Evolutionary conservation across 306 rosid genomes (phyloP).

Genomic region (Canavalia gladiata): DNA sequence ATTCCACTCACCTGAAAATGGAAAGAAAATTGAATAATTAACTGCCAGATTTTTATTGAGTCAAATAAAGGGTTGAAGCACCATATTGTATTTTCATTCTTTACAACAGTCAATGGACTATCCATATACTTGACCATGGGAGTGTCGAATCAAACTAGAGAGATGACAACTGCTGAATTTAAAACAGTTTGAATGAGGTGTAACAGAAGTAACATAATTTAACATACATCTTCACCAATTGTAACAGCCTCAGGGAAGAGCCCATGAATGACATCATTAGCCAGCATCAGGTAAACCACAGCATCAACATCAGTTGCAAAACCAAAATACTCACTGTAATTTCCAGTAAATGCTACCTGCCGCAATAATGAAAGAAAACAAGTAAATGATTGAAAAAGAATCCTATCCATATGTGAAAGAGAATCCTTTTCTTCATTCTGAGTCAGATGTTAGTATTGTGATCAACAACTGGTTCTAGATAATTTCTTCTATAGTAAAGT

Average conservation of each 20-base stretch:
- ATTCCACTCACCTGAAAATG: constrained; percentile 95
- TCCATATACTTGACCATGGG: constrained; percentile 34
- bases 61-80: constrained; percentile 30
- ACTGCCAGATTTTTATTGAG: constrained; percentile 30
- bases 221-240: constrained; percentile 96
- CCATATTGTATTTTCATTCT: constrained; percentile 18
- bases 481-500: constrained; percentile 17
- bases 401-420: constrained; percentile 15
- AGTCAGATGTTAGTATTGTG: constrained; percentile 22
- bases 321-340: constrained; percentile 92
- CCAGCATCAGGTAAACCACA: constrained; percentile 93
- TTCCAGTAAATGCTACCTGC: constrained; percentile 92
- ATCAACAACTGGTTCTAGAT: constrained; percentile 1
- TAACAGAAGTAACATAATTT: constrained; percentile 29
- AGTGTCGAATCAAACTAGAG: constrained; percentile 27
- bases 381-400: constrained; percentile 23
- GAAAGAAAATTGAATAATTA: constrained; percentile 35
- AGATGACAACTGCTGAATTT: constrained; percentile 25
- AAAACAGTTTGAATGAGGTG: constrained; percentile 31
- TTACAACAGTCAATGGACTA: constrained; percentile 20
- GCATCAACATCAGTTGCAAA: constrained; percentile 91
- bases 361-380: constrained; percentile 26
- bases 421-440: constrained; percentile 16
- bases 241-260: constrained; percentile 90
- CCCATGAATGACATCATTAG: constrained; percentile 95